These are phyloP conservation scores for Aspergillus oerlinghausenensis DNA, from an alignment of 2,329 filamentous ascomycete species.

Conservation along the genomic window DNA sequence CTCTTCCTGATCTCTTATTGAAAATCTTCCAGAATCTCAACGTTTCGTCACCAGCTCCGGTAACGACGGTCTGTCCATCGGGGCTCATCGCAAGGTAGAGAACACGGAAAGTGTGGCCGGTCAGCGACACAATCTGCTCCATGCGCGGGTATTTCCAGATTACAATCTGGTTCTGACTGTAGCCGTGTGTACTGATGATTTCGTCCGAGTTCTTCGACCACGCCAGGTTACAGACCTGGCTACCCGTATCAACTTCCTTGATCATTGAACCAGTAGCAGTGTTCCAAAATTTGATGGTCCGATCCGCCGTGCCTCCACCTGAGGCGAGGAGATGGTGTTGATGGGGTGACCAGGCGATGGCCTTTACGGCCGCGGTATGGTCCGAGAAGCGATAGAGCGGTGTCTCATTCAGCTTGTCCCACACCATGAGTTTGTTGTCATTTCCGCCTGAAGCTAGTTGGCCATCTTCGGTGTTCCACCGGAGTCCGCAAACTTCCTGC, in stretches of 20 bases:
- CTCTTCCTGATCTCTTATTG: slow-evolving; percentile 68
- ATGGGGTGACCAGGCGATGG: slow-evolving; percentile 96
- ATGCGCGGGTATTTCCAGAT: slow-evolving; percentile 99
- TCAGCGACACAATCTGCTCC: slow-evolving; percentile 92
- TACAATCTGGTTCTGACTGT: slow-evolving; percentile 97
- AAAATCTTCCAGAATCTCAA: slow-evolving; percentile 96
- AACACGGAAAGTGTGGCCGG: slow-evolving; percentile 93
- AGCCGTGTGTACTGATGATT: slow-evolving; percentile 94
- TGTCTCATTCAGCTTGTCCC: slow-evolving; percentile 91
- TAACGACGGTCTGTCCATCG: slow-evolving; percentile 88
- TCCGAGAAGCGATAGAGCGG: slow-evolving; percentile 92
- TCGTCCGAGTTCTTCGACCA: slow-evolving; percentile 98
- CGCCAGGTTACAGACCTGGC: slow-evolving; percentile 96
- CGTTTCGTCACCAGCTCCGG: slow-evolving; percentile 93
- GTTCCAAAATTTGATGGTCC: slow-evolving; percentile 97
- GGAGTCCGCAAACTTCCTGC: slow-evolving; percentile 93
- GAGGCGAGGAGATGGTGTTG: slow-evolving; percentile 92
- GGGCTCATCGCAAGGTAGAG: slow-evolving; percentile 97
- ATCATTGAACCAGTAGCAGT: slow-evolving; percentile 75
- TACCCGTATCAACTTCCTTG: slow-evolving; percentile 92
- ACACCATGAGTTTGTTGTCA: slow-evolving; percentile 98
- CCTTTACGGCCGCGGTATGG: slow-evolving; percentile 93
- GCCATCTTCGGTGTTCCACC: slow-evolving; percentile 95
- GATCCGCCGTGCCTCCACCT: slow-evolving; percentile 90
- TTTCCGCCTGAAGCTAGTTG: slow-evolving; percentile 95